Base-by-base conservation (phyloP, 768 basidiomycete species). In the Lentinula guzmanii region DNA sequence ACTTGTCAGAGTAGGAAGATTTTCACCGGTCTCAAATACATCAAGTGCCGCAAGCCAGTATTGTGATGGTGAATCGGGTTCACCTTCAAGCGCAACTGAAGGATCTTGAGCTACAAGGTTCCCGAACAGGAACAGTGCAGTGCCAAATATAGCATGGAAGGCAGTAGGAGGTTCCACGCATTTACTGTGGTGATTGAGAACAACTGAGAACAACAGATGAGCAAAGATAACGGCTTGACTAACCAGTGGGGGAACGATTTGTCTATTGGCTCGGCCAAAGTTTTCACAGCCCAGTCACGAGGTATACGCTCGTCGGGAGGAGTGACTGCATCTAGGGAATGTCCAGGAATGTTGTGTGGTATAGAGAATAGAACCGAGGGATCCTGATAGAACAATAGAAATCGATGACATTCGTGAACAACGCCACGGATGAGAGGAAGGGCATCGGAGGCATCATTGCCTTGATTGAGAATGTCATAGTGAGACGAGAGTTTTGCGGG, bases 41-140 rank as follows among this genome's bases (percentile, higher is more conserved):
- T 88, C 86, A 58, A 90, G 75, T 1, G 87, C 85, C n/a, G 82
- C 79, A 41, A 86, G 77, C 83, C 85, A 89, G 69, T 87, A 89
- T 0, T 81, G 77, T 4, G 76, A 74, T 11, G 84, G 76, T 2
- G 67, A 72, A 13, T 67, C 66, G 8, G 86, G 86, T 65, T 90
- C 87, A 42, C 82, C 86, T 3, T 76, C 70, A 10, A 83, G 71
- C 1, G 80, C 82, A 13, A 85, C 72, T 1, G 77, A 69, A 1
- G 82, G 71, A 50, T 84, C 77, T 62, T 80, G 79, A 5, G 79
- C 79, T 58, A 90, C 78, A 60, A 86, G 71, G 64, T 80, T 85
- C 52, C 86, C 88, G 62, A 87, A 82, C 61, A 85, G 75, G 69
- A 85, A 86, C 41, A 90, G 76, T 3, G 84, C 75, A 24, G 83